Evolutionary conservation across 2,329 filamentous ascomycete genomes (phyloP).

Genomic region (Fusarium sacchari): DNA sequence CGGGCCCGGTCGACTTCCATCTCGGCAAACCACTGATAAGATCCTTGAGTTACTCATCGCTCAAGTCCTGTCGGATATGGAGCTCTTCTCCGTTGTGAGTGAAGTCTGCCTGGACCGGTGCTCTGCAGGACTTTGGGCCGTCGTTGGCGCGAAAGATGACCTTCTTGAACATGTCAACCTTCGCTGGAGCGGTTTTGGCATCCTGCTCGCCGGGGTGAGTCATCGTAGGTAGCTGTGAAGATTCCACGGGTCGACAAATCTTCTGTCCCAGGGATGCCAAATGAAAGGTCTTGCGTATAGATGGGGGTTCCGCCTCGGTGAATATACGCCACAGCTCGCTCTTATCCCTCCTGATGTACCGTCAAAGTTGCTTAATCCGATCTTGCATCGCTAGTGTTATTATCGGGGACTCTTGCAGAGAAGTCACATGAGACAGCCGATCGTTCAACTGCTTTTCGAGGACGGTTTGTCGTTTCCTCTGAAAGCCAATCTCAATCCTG

Average conservation of each 20-base stretch:
- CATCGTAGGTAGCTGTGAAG: neutral
- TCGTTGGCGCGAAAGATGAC: neutral
- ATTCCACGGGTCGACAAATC: neutral
- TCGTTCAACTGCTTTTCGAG: neutral
- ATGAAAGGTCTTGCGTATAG: neutral
- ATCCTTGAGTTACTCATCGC: neutral
- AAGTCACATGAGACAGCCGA: neutral
- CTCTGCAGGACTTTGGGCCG: neutral
- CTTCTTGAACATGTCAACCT: neutral
- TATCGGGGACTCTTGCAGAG: neutral
- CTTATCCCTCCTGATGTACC: neutral
- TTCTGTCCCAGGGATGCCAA: neutral
- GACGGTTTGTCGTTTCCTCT: neutral
- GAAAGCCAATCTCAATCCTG: neutral
- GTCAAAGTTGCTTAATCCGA: neutral
- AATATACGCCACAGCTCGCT: neutral
- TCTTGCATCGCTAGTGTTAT: neutral
- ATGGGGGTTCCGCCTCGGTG: neutral
- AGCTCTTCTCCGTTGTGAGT: neutral
- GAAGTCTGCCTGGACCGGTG: neutral
- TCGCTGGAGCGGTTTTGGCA: fast-evolving
- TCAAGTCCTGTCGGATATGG: neutral
- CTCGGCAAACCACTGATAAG: neutral
- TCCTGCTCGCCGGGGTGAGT: fast-evolving
- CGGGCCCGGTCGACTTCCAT: neutral